These are phyloP conservation scores for Metschnikowia hibisci DNA, from an alignment of 805 yeast species.

Conservation along the genomic window DNA sequence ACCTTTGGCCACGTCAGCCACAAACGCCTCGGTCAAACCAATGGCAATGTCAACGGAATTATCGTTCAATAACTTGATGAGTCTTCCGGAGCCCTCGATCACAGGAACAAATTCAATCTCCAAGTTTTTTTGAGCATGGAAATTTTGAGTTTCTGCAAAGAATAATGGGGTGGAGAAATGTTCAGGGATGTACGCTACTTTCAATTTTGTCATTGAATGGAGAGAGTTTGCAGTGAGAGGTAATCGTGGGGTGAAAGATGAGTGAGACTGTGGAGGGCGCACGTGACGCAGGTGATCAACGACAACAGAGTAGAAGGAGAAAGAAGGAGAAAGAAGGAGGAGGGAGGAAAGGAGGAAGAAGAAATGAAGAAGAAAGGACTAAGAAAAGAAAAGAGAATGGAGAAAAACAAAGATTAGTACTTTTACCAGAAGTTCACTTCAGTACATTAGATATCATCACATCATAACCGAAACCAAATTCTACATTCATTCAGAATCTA, in stretches of 20 bases:
- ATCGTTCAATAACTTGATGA: slow-evolving; percentile 66
- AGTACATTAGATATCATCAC: too few relatives aligned
- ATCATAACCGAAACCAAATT: too few relatives aligned
- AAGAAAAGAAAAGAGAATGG: too few relatives aligned
- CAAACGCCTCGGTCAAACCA: slow-evolving; percentile 89
- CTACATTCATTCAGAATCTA: too few relatives aligned
- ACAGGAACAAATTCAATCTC: slow-evolving; percentile 63
- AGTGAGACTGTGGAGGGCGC: neutral
- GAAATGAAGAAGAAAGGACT: too few relatives aligned
- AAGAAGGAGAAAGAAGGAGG: too few relatives aligned
- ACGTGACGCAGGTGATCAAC: neutral
- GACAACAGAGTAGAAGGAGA: too few relatives aligned
- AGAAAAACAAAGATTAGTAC: too few relatives aligned
- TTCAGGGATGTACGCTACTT: slow-evolving; percentile 84
- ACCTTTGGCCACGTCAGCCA: slow-evolving; percentile 76
- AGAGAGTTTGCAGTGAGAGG: too few relatives aligned
- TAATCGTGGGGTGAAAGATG: neutral
- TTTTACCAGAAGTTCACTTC: too few relatives aligned
- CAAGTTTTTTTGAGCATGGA: slow-evolving; percentile 45
- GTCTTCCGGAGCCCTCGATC: slow-evolving; percentile 85
- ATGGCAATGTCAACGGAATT: slow-evolving; percentile 73
- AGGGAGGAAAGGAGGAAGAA: too few relatives aligned
- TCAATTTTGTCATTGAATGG: slow-evolving; percentile 18
- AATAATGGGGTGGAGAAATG: slow-evolving; percentile 87
- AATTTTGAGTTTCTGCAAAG: slow-evolving; percentile 62